Base-by-base conservation (phyloP, 805 yeast species). In the Scheffersomyces lignosus region DNA sequence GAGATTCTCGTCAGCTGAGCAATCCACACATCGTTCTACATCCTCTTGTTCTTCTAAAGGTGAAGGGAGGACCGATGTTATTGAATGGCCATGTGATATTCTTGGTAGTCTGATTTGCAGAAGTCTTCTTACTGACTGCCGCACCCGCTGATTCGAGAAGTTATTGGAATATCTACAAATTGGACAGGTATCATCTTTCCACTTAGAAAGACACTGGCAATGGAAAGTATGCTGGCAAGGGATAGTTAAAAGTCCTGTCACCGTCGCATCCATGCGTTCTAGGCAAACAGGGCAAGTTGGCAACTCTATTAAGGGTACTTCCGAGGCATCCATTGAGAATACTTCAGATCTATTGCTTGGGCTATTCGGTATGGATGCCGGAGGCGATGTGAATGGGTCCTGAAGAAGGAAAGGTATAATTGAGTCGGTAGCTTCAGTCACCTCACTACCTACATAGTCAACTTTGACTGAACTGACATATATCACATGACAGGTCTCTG, bases 211-310 rank as follows among this genome's bases (percentile, higher is more conserved):
- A 55, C 96, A 90, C 48, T 78, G 84, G 48, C 96, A 89, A 58
- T 89, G 96, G 59, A 87, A 89, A 0, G 96, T 87, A 56, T 89
- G 97, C 55, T 87, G 96, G 45, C 96, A 90, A 2, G 93, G 89
- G 23, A 87, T 89, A 0, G 96, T 90, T 4, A 88, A 63, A 8
- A 89, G 66, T 0, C 97, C 97, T 0, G 95, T 80, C 3, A 84
- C 68, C 15, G 76, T 77, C 1, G 89, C 70, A 54, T 89, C 97
- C 83, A 89, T 81, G 41, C 95, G 68, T 50, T 89, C 97, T 13
- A 89, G 65, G 54, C 97, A 89, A 0, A 89, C 96, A 0, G 96
- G 96, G 53, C 97, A 89, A 0, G 93, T 85, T 0, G 97, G 96
- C 20, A 89, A 67, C 56, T 89, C 96, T 5, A 73, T 60, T 4